Percentiles rank a stretch among this genome's conserved stretches.
Conservation (phyloP, 2,329 filamentous ascomycete species). For the Xylaria sp. region DNA sequence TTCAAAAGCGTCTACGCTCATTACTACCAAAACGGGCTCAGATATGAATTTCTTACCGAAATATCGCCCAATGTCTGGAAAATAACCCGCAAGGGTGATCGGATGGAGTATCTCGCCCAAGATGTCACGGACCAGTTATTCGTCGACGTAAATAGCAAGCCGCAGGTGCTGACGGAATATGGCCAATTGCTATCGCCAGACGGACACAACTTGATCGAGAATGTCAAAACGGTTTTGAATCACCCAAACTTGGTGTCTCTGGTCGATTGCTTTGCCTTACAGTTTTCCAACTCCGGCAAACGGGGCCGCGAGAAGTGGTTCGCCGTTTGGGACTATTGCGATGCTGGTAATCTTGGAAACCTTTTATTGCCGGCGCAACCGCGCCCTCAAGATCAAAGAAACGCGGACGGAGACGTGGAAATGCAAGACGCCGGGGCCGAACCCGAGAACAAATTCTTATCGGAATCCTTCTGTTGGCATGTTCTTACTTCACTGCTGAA, state of each 20-base stretch:
- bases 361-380: constrained; percentile 49
- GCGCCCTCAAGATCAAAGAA: constrained; percentile 12
- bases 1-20: constrained; percentile 35
- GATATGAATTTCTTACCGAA: constrained; percentile 48
- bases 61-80: constrained; percentile 46
- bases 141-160: constrained; percentile 11
- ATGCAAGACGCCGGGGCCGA: constrained; percentile 20
- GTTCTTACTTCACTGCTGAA: constrained; percentile 60
- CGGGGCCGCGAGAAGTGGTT: constrained; percentile 31
- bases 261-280: constrained; percentile 51
- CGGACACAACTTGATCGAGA: constrained; percentile 42
- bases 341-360: constrained; percentile 60
- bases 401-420: constrained; percentile 38
- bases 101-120: constrained; percentile 46
- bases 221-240: constrained; percentile 56
- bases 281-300: constrained; percentile 38
- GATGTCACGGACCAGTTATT: constrained; percentile 45
- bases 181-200: constrained; percentile 38
- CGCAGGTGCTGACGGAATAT: constrained; percentile 19
- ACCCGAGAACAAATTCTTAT: constrained; percentile 52
- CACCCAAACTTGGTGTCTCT: constrained; percentile 63
- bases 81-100: constrained; percentile 44
- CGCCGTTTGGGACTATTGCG: constrained; percentile 63
- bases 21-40: constrained; percentile 19
- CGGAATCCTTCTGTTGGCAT: constrained; percentile 67